These are phyloP conservation scores for Stygiomarasmius scandens DNA, from an alignment of 1,284 basidiomycete species.

Conservation along the genomic window DNA sequence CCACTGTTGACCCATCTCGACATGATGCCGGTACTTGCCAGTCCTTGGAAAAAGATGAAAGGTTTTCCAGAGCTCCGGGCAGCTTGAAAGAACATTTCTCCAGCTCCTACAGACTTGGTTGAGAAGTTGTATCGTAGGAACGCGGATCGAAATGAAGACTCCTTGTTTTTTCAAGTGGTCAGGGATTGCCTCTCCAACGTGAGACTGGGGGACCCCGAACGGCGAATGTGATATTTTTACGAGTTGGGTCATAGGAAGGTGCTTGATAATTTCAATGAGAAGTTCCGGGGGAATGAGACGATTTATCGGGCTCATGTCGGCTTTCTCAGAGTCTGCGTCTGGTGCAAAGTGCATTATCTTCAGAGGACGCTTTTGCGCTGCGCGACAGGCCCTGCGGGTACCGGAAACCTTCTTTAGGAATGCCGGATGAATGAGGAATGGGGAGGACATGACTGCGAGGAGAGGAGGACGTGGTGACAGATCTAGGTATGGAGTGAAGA, in stretches of 20 bases:
- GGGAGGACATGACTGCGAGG: too few species aligned
- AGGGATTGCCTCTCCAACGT: background rate
- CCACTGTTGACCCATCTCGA: background rate
- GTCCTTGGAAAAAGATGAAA: background rate
- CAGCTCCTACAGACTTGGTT: background rate
- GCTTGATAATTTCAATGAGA: background rate
- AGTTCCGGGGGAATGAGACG: background rate
- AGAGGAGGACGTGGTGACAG: too few species aligned
- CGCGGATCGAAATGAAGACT: background rate
- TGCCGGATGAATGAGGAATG: too few species aligned
- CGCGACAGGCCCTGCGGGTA: too few species aligned
- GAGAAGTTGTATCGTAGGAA: background rate
- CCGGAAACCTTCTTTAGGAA: too few species aligned
- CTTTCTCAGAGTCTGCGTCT: too few species aligned
- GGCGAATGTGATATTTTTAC: background rate
- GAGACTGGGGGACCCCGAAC: background rate
- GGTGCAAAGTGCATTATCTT: too few species aligned
- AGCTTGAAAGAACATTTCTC: background rate
- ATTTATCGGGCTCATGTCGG: background rate
- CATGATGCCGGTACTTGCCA: background rate
- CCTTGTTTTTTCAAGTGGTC: background rate
- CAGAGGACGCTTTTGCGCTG: too few species aligned
- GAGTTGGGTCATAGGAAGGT: background rate
- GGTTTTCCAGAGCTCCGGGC: background rate
- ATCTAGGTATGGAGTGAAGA: too few species aligned